These are phyloP conservation scores for Lentinula edodes DNA, from an alignment of 768 basidiomycete species.

Conservation along the genomic window DNA sequence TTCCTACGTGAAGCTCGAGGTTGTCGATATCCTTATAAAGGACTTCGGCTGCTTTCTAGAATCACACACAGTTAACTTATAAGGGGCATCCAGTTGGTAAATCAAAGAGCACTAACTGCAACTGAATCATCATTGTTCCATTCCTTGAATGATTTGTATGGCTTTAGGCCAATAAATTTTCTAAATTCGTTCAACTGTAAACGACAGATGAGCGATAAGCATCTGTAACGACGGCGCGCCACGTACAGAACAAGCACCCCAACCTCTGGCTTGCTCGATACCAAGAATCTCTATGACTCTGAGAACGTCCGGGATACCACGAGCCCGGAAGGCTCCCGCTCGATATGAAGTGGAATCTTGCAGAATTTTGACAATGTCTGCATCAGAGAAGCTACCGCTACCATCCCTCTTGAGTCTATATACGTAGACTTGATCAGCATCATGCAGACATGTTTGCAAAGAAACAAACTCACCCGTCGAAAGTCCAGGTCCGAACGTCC, in stretches of 20 bases:
- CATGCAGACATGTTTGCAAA: neutral
- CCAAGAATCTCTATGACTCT: conserved; percentile 51
- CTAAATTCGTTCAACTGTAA: conserved; percentile 48
- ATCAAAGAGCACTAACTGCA: conserved; percentile 23
- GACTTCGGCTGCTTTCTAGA: conserved; percentile 22
- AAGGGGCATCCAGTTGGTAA: neutral
- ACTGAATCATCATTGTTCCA: conserved; percentile 47
- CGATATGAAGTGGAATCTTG: conserved; percentile 38
- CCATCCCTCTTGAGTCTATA: neutral
- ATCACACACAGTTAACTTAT: neutral
- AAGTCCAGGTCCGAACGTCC: conserved; percentile 34
- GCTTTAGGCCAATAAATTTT: conserved; percentile 41
- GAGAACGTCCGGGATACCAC: conserved; percentile 40
- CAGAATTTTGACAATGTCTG: conserved; percentile 42
- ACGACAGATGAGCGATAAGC: neutral
- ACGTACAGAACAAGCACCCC: conserved; percentile 44
- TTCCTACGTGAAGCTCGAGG: conserved; percentile 31
- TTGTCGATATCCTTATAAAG: conserved; percentile 32
- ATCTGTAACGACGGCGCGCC: neutral
- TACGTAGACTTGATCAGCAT: conserved; percentile 5
- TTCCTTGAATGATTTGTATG: conserved; percentile 44
- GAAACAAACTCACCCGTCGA: conserved; percentile 32
- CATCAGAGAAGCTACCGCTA: conserved; percentile 43
- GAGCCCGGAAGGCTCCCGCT: conserved; percentile 43
- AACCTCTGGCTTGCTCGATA: conserved; percentile 46